These are phyloP conservation scores for Agrocybe chaxingu DNA, from an alignment of 768 basidiomycete species.

Conservation along the genomic window DNA sequence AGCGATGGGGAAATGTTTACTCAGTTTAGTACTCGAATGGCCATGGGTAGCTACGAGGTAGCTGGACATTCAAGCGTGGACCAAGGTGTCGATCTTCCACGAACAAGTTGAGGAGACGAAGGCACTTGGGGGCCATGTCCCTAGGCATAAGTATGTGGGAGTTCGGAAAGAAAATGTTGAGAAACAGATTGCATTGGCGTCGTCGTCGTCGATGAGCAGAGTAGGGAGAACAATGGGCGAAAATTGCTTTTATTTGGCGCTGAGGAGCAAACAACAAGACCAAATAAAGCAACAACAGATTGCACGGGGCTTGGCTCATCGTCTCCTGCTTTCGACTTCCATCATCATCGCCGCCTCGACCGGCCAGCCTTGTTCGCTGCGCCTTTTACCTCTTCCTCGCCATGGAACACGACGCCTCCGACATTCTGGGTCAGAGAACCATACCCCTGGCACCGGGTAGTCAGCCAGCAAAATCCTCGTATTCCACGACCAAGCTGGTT, in stretches of 20 bases:
- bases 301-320: constrained; percentile 18
- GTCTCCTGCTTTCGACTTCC: constrained; percentile 26
- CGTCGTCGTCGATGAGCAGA: constrained; percentile 8
- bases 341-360: constrained; percentile 32
- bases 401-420: constrained; percentile 68
- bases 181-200: constrained; percentile 10
- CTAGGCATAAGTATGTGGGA: constrained; percentile 74
- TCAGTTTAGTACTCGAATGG: constrained; percentile 78
- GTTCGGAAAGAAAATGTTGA: constrained; percentile 7
- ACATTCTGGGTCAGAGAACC: constrained; percentile 65
- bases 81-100: constrained; percentile 66
- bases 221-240: constrained; percentile 8
- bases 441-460: constrained; percentile 31
- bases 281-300: constrained; percentile 30
- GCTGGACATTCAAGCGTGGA: constrained; percentile 78
- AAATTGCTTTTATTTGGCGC: constrained; percentile 17
- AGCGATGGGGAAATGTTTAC: constrained; percentile 35
- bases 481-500: constrained; percentile 38
- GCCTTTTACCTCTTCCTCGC: constrained; percentile 22
- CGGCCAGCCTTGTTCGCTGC: constrained; percentile 27
- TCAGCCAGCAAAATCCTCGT: constrained; percentile 28
- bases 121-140: constrained; percentile 67
- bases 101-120: constrained; percentile 76
- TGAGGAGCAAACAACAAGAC: constrained; percentile 22
- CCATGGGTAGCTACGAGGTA: constrained; percentile 42